phyloP scores from a whole-genome alignment of 2,329 filamentous ascomycete genomes.

The Ustulina deusta region DNA sequence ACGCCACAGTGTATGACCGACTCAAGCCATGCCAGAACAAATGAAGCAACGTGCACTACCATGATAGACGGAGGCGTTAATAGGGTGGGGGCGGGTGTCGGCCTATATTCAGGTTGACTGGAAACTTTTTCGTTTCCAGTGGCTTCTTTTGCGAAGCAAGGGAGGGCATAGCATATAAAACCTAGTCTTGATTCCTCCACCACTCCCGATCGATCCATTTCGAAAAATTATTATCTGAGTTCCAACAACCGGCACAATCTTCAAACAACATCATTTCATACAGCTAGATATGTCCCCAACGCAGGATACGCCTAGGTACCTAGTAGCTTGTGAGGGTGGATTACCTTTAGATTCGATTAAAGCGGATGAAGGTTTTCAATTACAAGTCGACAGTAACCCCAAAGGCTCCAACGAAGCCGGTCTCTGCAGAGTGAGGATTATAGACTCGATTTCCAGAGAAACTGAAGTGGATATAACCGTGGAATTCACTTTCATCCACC shows the following conservation, averaged over 20 bases:
- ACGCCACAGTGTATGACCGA: conserved; percentile 3
- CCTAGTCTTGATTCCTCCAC: neutral
- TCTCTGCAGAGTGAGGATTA: neutral
- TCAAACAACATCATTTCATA: neutral
- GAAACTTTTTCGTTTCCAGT: neutral
- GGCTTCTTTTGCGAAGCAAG: neutral
- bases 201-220: too few species aligned
- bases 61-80: neutral
- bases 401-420: neutral
- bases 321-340: neutral
- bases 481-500: neutral
- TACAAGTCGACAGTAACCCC: conserved; percentile 8
- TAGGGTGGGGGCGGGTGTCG: neutral
- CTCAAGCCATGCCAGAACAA: neutral
- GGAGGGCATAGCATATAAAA: neutral
- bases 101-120: neutral
- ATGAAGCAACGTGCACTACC: neutral
- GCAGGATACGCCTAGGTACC: neutral
- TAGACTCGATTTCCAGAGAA: neutral
- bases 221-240: neutral
- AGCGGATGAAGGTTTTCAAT: neutral
- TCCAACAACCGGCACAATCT: too few species aligned
- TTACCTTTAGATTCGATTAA: neutral
- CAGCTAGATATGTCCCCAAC: neutral
- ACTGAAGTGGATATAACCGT: neutral